These are phyloP conservation scores for Colletotrichum spaethianum DNA, from an alignment of 2,329 filamentous ascomycete species.

Conservation along the genomic window DNA sequence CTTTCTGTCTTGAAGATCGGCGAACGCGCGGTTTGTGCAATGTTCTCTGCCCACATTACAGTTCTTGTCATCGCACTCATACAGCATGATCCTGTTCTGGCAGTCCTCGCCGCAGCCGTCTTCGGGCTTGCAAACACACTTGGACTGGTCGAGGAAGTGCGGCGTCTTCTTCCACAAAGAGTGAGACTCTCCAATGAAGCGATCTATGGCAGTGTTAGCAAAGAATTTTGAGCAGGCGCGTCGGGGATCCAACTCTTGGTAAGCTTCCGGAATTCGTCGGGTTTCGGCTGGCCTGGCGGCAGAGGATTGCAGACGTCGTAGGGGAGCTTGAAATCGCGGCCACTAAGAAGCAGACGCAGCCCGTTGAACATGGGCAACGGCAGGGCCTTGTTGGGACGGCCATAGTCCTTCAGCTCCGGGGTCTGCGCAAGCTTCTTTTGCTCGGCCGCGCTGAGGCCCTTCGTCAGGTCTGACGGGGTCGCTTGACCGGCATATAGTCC, in stretches of 20 bases:
- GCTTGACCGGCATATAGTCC: constrained; percentile 91
- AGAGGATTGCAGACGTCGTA: constrained; percentile 92
- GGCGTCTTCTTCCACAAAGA: constrained; percentile 86
- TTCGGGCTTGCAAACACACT: constrained; percentile 83
- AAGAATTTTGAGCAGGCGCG: background rate
- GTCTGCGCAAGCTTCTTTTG: constrained; percentile 65
- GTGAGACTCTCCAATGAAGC: constrained; percentile 88
- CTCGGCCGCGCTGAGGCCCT: constrained; percentile 64
- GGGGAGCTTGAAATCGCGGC: constrained; percentile 88
- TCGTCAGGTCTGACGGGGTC: constrained; percentile 60
- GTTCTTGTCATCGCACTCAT: constrained; percentile 93
- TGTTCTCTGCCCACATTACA: constrained; percentile 82
- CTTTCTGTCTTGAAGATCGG: constrained; percentile 80
- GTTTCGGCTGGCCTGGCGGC: constrained; percentile 88
- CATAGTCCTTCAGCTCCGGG: constrained; percentile 62
- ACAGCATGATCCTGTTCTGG: constrained; percentile 96
- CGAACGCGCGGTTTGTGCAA: constrained; percentile 92
- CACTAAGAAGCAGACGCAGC: constrained; percentile 77
- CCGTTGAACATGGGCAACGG: constrained; percentile 86
- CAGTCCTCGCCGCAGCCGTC: constrained; percentile 91
- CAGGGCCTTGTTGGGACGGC: constrained; percentile 70
- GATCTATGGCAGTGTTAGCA: constrained; percentile 63
- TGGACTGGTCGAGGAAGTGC: constrained; percentile 79
- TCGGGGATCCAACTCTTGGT: constrained; percentile 80
- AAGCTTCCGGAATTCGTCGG: constrained; percentile 92